Percentiles rank a stretch among this genome's conserved stretches.
These are phyloP conservation scores for Melanogaster broomeanus DNA, from an alignment of 768 basidiomycete genomes.

Conservation along the genomic window DNA sequence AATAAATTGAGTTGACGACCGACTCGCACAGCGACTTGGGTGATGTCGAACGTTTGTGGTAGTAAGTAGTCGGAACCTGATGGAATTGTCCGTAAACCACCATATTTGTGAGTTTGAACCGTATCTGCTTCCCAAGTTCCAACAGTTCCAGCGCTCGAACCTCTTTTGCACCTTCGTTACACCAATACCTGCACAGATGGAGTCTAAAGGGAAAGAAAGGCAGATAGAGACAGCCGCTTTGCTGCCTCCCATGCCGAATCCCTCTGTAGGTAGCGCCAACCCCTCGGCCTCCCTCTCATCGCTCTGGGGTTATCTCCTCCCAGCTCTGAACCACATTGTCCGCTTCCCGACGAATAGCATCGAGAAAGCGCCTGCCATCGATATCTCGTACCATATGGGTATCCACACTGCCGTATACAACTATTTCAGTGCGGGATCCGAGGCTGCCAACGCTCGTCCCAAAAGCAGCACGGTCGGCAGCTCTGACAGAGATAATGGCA, in stretches of 20 bases:
- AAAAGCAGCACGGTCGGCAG: constrained; percentile 9
- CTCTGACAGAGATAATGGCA: constrained; percentile 29
- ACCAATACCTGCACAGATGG: constrained; percentile 16
- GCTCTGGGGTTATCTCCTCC: constrained; percentile 74
- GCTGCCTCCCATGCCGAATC: constrained; percentile 46
- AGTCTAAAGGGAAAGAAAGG: constrained; percentile 34
- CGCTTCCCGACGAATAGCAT: constrained; percentile 63
- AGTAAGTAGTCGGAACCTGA: too few species aligned
- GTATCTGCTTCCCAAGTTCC: too few species aligned
- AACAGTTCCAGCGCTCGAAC: too few species aligned
- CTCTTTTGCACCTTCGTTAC: too few species aligned
- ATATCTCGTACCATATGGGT: constrained; percentile 71
- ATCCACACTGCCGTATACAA: constrained; percentile 84
- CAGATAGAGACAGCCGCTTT: constrained; percentile 22
- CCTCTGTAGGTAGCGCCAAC: constrained; percentile 66
- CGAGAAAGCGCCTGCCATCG: constrained; percentile 68
- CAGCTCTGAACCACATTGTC: constrained; percentile 76
- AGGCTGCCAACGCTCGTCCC: constrained; percentile 37
- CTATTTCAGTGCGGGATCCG: constrained; percentile 68
- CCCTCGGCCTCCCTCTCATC: constrained; percentile 71
- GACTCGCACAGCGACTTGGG: too few species aligned
- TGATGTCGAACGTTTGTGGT: too few species aligned
- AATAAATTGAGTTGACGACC: too few species aligned
- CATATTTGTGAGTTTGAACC: too few species aligned
- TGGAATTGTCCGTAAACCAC: too few species aligned